phyloP scores from a whole-genome alignment of 371 early-diverging fungal species.

The Neoconidiobolus thromboides region DNA sequence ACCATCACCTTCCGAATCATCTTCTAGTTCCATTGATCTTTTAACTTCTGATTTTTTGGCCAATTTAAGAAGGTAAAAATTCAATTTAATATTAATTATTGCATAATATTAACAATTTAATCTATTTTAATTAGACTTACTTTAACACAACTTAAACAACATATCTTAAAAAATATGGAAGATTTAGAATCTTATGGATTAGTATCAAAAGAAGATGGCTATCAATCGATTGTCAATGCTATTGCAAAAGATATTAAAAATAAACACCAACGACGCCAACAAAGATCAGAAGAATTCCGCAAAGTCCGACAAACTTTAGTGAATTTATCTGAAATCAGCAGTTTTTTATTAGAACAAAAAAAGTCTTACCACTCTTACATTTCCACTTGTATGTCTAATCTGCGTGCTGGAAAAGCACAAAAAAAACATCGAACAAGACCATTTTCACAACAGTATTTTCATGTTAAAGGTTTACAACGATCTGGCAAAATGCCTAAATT shows the following conservation, averaged over 20 bases:
- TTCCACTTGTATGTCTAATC: slow-evolving; percentile 64
- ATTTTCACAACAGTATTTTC: slow-evolving; percentile 87
- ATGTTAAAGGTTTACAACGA: slow-evolving; percentile 64
- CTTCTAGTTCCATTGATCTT: slow-evolving; percentile 6
- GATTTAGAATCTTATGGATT: slow-evolving; percentile 44
- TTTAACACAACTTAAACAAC: slow-evolving; percentile 3
- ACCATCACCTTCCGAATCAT: slow-evolving; percentile 5
- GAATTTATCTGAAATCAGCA: slow-evolving; percentile 59
- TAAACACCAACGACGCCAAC: slow-evolving; percentile 66
- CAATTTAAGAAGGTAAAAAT: slow-evolving; percentile 7
- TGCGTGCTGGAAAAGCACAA: slow-evolving; percentile 61
- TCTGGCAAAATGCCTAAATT: slow-evolving; percentile 80
- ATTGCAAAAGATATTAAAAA: slow-evolving; percentile 85
- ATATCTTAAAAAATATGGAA: slow-evolving; percentile 41
- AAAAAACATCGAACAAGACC: slow-evolving; percentile 51
- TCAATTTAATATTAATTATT: background rate
- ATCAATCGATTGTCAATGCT: slow-evolving; percentile 77
- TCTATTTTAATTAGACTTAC: background rate
- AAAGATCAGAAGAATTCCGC: slow-evolving; percentile 49
- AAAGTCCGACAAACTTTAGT: slow-evolving; percentile 55
- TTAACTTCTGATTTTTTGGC: slow-evolving; percentile 8
- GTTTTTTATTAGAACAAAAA: slow-evolving; percentile 66
- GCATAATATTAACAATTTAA: background rate
- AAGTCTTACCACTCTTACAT: slow-evolving; percentile 80
- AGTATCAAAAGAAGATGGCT: slow-evolving; percentile 27